These are phyloP conservation scores for Dendrobium nobile DNA, from an alignment of 106 monocot genomes.

Conservation along the genomic window DNA sequence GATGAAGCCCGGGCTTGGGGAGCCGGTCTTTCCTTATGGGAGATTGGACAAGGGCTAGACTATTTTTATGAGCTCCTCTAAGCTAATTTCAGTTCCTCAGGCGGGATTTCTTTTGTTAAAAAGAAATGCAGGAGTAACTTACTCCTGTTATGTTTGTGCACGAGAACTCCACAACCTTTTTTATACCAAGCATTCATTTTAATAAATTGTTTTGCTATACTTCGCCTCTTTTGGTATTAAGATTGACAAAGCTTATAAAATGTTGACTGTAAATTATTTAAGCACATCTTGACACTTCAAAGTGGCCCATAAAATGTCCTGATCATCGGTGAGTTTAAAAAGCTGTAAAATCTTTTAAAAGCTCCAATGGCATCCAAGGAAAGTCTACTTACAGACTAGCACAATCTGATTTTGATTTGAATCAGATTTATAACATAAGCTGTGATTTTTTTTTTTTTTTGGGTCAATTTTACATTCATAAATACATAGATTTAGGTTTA, in stretches of 20 bases:
- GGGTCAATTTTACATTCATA: too few relatives aligned
- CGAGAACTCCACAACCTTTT: neutral
- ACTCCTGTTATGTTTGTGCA: neutral
- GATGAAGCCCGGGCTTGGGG: conserved; percentile 68
- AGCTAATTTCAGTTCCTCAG: neutral
- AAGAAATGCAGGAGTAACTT: neutral
- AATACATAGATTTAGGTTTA: too few relatives aligned
- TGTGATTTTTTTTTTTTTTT: too few relatives aligned
- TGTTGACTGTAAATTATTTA: too few relatives aligned
- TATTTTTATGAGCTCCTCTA: conserved; percentile 93
- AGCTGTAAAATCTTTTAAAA: too few relatives aligned
- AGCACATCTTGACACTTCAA: too few relatives aligned
- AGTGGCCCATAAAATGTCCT: too few relatives aligned
- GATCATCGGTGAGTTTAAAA: too few relatives aligned
- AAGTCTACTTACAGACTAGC: too few relatives aligned
- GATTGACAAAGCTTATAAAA: neutral
- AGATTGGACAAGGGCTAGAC: conserved; percentile 85
- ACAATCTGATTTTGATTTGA: too few relatives aligned
- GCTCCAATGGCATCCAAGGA: too few relatives aligned
- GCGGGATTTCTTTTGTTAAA: neutral
- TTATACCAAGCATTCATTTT: neutral
- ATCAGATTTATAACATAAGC: too few relatives aligned
- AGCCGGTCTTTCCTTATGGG: conserved; percentile 80
- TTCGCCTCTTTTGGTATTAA: neutral
- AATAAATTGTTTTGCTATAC: neutral